A percentile compares a stretch with the other conserved stretches of the same genome.
phyloP scores from a whole-genome alignment of 75 land plant genomes.

The Cunninghamia lanceolata region DNA sequence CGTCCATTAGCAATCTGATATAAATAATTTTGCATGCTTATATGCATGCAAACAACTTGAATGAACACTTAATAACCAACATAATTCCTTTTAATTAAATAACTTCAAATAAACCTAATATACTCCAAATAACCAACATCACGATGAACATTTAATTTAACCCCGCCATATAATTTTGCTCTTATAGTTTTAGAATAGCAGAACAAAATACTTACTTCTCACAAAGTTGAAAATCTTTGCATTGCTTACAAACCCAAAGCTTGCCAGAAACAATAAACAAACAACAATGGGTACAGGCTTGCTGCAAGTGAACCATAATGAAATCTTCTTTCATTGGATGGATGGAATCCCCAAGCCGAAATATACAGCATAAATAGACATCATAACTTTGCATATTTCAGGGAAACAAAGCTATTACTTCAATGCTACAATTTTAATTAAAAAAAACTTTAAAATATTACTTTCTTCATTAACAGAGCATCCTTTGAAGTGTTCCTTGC shows the following conservation, averaged over 20 bases:
- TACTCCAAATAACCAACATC: background rate
- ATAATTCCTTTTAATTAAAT: too few species aligned
- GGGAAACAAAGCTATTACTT: background rate
- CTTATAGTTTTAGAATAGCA: background rate
- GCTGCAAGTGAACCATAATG: conserved; percentile 94
- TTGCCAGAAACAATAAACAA: conserved; percentile 69
- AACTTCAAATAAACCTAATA: background rate
- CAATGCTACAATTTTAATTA: background rate
- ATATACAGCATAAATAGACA: conserved; percentile 8
- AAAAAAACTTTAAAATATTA: conserved; percentile 7
- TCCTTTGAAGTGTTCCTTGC: conserved; percentile 85
- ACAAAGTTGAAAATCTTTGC: conserved; percentile 90
- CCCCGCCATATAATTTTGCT: background rate
- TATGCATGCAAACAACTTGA: background rate
- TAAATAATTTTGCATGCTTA: background rate
- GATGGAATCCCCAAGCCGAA: conserved; percentile 89
- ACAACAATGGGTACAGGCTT: conserved; percentile 85
- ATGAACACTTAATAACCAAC: too few species aligned
- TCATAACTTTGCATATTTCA: background rate
- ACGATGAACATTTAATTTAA: background rate
- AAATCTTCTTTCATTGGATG: conserved; percentile 93
- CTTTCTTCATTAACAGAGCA: conserved; percentile 83
- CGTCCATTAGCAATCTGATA: background rate
- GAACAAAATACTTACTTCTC: conserved; percentile 54
- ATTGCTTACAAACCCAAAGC: conserved; percentile 88